Percentiles rank a stretch among this genome's conserved stretches.
Evolutionary conservation across 306 rosid species (phyloP).

Genomic region (Geum urbanum): DNA sequence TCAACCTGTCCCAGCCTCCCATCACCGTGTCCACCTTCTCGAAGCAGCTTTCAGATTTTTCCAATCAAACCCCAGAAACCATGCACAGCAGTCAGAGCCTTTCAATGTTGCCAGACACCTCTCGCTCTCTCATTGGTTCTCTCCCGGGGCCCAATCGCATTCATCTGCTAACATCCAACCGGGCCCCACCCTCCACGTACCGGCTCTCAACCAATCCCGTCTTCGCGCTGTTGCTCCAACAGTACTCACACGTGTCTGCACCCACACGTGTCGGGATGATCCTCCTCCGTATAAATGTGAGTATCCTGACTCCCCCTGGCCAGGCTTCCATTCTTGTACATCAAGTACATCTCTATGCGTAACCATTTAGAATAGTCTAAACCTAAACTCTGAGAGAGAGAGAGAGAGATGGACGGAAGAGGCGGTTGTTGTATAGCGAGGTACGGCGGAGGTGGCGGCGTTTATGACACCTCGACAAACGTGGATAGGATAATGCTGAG

Average conservation of each 20-base stretch:
- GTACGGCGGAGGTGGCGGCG: slow-evolving; percentile 43
- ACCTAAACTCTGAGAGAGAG: neutral
- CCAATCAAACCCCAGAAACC: neutral
- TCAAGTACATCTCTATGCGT: neutral
- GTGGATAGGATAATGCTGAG: slow-evolving; percentile 64
- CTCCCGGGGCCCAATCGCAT: slow-evolving; percentile 21
- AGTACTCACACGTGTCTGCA: slow-evolving; percentile 17
- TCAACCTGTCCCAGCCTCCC: slow-evolving; percentile 31
- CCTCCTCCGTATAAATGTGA: slow-evolving; percentile 19
- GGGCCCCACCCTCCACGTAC: slow-evolving; percentile 47
- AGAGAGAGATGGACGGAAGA: slow-evolving; percentile 43
- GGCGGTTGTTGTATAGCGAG: slow-evolving; percentile 79
- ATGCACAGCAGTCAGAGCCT: slow-evolving; percentile 21
- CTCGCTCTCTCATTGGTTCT: slow-evolving; percentile 34
- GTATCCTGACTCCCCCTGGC: neutral
- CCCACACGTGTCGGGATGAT: slow-evolving; percentile 35
- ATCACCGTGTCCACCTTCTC: slow-evolving; percentile 31
- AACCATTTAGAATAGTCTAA: neutral
- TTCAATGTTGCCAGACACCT: slow-evolving; percentile 34
- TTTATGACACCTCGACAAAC: slow-evolving; percentile 34
- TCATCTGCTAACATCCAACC: neutral
- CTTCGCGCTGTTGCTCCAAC: slow-evolving; percentile 27
- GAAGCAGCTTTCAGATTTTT: neutral
- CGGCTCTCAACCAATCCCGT: slow-evolving; percentile 37
- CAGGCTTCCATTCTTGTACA: neutral